These are phyloP conservation scores for Corchorus olitorius DNA, from an alignment of 345 rosid genomes.

Conservation along the genomic window DNA sequence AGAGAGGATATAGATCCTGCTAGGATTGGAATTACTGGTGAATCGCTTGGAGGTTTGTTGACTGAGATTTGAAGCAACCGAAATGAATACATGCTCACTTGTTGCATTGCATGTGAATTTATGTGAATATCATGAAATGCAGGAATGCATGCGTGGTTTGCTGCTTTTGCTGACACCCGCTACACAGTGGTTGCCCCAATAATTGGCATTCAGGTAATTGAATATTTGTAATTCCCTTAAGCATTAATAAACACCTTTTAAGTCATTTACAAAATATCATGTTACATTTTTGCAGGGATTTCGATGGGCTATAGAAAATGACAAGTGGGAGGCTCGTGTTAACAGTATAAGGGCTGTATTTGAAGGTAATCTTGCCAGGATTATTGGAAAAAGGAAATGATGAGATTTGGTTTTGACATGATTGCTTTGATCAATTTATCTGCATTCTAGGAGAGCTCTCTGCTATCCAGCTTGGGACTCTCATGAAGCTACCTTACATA, in stretches of 20 bases:
- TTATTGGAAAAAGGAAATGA: neutral
- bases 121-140: constrained; percentile 25
- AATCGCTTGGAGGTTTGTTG: constrained; percentile 87
- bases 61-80: constrained; percentile 8
- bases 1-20: constrained; percentile 77
- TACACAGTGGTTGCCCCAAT: constrained; percentile 71
- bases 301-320: constrained; percentile 85
- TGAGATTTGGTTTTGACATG: neutral
- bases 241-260: neutral
- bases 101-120: constrained; percentile 11
- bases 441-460: neutral
- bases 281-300: constrained; percentile 60
- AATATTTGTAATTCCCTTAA: neutral
- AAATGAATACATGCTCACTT: constrained; percentile 14
- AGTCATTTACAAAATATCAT: neutral
- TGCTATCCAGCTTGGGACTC: no score
- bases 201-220: constrained; percentile 78
- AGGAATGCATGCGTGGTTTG: constrained; percentile 99
- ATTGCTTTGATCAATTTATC: neutral
- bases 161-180: constrained; percentile 76
- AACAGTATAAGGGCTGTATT: constrained; percentile 74
- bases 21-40: constrained; percentile 90
- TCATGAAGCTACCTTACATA: no score
- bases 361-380: constrained; percentile 57
- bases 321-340: constrained; percentile 85